Base-by-base conservation (phyloP, 345 rosid genomes). In the Eutrema japonicum region DNA sequence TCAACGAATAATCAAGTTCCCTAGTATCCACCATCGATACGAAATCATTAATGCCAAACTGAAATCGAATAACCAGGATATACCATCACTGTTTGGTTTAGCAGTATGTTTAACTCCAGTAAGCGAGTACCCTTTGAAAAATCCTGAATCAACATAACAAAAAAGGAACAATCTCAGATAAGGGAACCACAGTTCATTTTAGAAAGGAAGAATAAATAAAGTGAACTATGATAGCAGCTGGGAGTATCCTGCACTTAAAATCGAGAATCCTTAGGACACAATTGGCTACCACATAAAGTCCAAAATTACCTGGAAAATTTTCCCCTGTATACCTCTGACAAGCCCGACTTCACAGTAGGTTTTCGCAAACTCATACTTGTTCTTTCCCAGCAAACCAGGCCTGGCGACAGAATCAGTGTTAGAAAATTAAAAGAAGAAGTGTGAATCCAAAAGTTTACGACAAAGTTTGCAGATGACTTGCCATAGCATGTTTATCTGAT, bases 401-500 rank as follows among this genome's bases (percentile, higher is more conserved):
- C 98, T 94, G 71, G 50, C 46, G 64, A 77, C 27, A 79, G 64
- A 82, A 80, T 67, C 43, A 74, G 13, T 54, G 36, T 77, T 51
- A 71, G 79, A 30, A 35, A 79, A 47, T 4, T 32, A 35, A 59
- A 45, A 35, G 42, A 43, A 40, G 48, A 47, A 65, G 49, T 38
- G 56, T 8, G 4, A 70, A 54, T 64, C 71, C 49, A 42, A 78
- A 60, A 67, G 46, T 70, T 50, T 27, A 73, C 35, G 69, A 59
- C 53, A 68, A 71, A 41, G 62, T 14, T 64, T 12, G 47, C 67
- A 78, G 78, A 76, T 67, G 67, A 83, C 88, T 88, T 86, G 80
- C 98, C 98, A 94, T 68, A 94, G 80, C 79, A 94, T 85, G 76
- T 94, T 85, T 81, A 94, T 89, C 86, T 94, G 98, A 83, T 86